Conservation (phyloP, 202 grass and related monocot species). For the Carex sylvatica region DNA sequence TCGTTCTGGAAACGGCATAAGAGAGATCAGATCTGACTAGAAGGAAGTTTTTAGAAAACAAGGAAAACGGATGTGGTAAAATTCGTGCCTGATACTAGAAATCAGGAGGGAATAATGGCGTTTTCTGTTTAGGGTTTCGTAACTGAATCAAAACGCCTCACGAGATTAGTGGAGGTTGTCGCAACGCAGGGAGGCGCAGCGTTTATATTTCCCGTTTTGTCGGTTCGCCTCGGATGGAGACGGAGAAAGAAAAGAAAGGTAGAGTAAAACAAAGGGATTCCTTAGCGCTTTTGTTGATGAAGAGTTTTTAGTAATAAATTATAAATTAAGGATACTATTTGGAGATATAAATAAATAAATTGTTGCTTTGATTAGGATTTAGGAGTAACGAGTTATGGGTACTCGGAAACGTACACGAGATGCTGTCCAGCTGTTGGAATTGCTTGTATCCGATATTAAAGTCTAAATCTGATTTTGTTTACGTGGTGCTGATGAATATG, state of each 20-base stretch:
- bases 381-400: too few species aligned
- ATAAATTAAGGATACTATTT: neutral
- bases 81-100: neutral
- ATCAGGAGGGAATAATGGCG: neutral
- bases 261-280: neutral
- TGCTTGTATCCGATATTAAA: neutral
- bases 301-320: neutral
- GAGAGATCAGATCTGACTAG: constrained; percentile 7
- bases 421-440: neutral
- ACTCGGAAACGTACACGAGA: neutral
- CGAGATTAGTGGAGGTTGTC: neutral
- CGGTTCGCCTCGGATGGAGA: neutral
- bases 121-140: neutral
- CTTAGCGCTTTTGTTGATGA: neutral
- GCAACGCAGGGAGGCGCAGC: neutral
- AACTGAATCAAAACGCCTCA: neutral
- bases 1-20: constrained; percentile 23
- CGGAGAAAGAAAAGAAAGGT: neutral
- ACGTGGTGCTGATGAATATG: neutral
- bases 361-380: neutral
- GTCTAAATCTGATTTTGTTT: neutral
- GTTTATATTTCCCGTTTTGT: neutral
- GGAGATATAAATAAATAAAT: neutral
- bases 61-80: neutral
- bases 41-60: neutral